Conservation (phyloP, 805 yeast genomes). For the Monosporozyma aquatica region DNA sequence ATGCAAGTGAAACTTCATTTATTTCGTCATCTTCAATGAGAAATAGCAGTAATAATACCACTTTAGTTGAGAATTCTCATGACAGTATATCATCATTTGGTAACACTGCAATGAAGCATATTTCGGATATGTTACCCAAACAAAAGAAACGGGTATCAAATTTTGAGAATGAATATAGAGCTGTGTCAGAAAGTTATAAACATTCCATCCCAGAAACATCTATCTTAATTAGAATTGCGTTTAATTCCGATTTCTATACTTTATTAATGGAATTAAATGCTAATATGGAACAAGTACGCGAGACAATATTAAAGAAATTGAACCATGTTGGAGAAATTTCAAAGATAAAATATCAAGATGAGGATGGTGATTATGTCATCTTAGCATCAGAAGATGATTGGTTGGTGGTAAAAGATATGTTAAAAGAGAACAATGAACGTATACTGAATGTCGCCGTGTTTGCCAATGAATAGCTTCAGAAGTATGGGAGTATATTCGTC, state of each 20-base stretch:
- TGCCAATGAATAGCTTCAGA: too few relatives aligned
- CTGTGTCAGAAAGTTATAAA: constrained; percentile 35
- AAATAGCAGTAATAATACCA: constrained; percentile 1
- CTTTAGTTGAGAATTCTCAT: constrained; percentile 10
- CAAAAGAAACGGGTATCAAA: constrained; percentile 9
- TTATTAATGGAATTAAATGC: constrained; percentile 51
- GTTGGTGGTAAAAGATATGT: constrained; percentile 70
- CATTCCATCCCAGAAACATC: constrained; percentile 32
- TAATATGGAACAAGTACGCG: constrained; percentile 43
- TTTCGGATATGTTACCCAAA: constrained; percentile 25
- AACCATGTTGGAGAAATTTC: constrained; percentile 42
- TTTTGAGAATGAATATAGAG: constrained; percentile 30
- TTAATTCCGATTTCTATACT: constrained; percentile 47
- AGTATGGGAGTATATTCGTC: too few relatives aligned
- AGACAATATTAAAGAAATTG: constrained; percentile 49
- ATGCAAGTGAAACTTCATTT: constrained; percentile 22
- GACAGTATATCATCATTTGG: constrained; percentile 23
- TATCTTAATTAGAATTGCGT: constrained; percentile 35
- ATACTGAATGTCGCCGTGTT: constrained; percentile 37
- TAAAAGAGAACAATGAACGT: constrained; percentile 42
- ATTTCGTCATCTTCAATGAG: constrained; percentile 18
- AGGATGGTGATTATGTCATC: constrained; percentile 88
- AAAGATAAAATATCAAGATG: constrained; percentile 76
- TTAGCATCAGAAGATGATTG: constrained; percentile 84
- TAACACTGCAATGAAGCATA: constrained; percentile 19